A percentile compares a stretch with the other conserved stretches of the same genome.
Evolutionary conservation across 2,329 filamentous ascomycete species (phyloP).

Genomic region (Alternaria gaisen): DNA sequence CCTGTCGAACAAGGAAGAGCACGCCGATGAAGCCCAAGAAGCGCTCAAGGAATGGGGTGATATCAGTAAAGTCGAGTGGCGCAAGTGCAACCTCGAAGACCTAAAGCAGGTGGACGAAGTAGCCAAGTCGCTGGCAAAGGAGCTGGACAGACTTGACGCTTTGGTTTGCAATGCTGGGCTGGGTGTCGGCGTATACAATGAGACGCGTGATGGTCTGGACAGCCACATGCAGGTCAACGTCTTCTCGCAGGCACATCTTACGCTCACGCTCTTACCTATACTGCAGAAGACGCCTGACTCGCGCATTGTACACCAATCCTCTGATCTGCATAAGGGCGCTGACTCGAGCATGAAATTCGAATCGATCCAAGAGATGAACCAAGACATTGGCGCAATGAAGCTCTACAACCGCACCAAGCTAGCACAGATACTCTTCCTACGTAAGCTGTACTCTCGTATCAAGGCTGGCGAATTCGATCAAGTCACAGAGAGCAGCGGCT

Average conservation of each 20-base stretch:
- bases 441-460: slow-evolving; percentile 53
- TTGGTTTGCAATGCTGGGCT: slow-evolving; percentile 61
- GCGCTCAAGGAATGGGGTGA: slow-evolving; percentile 57
- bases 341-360: slow-evolving; percentile 53
- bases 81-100: slow-evolving; percentile 58
- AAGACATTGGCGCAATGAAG: slow-evolving; percentile 58
- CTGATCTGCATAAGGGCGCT: slow-evolving; percentile 57
- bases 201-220: slow-evolving; percentile 62
- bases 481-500: slow-evolving; percentile 44
- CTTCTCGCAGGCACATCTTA: slow-evolving; percentile 60
- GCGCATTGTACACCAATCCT: slow-evolving; percentile 60
- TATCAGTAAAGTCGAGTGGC: slow-evolving; percentile 54
- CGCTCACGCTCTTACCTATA: slow-evolving; percentile 57
- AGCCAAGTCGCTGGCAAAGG: slow-evolving; percentile 54
- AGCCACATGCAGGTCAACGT: slow-evolving; percentile 62
- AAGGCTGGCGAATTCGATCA: slow-evolving; percentile 40
- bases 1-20: slow-evolving; percentile 60
- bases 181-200: slow-evolving; percentile 59
- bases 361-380: slow-evolving; percentile 59
- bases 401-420: slow-evolving; percentile 63
- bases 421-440: slow-evolving; percentile 58
- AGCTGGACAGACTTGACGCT: slow-evolving; percentile 57
- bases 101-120: slow-evolving; percentile 58
- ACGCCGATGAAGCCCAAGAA: slow-evolving; percentile 57
- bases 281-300: slow-evolving; percentile 57